These are phyloP conservation scores for Coriaria nepalensis DNA, from an alignment of 306 rosid species.

Conservation along the genomic window DNA sequence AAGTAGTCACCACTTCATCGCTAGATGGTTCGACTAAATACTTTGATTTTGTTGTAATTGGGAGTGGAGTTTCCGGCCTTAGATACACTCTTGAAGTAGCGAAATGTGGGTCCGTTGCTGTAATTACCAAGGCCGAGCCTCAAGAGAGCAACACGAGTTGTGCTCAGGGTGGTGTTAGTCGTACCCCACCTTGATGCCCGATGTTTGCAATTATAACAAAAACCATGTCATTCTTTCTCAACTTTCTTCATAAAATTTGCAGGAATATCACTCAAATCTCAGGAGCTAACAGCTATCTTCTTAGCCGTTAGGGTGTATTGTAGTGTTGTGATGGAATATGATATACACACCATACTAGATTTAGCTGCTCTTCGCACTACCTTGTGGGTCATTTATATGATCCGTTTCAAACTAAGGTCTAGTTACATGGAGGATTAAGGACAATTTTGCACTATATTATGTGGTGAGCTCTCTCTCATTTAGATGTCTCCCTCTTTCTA, in stretches of 20 bases:
- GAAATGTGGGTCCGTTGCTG: slow-evolving; percentile 83
- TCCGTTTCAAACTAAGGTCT: slow-evolving; percentile 67
- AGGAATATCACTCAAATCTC: slow-evolving; percentile 88
- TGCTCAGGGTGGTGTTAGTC: slow-evolving; percentile 99
- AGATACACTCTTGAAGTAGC: slow-evolving; percentile 90
- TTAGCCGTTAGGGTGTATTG: slow-evolving; percentile 86
- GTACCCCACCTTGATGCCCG: too few relatives aligned
- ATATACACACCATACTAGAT: slow-evolving; percentile 82
- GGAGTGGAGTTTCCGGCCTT: slow-evolving; percentile 94
- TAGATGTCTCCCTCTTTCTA: background rate
- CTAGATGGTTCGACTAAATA: slow-evolving; percentile 41
- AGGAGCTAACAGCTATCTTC: slow-evolving; percentile 81
- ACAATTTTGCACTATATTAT: slow-evolving; percentile 65
- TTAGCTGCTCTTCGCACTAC: slow-evolving; percentile 74
- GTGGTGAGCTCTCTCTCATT: slow-evolving; percentile 39
- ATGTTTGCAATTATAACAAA: too few relatives aligned
- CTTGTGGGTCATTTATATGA: slow-evolving; percentile 81
- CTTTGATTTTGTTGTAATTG: slow-evolving; percentile 76
- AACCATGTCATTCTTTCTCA: background rate
- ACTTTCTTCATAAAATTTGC: slow-evolving; percentile 17
- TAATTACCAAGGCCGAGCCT: slow-evolving; percentile 89
- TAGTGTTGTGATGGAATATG: slow-evolving; percentile 91
- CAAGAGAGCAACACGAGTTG: slow-evolving; percentile 95
- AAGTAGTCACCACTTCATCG: slow-evolving; percentile 37
- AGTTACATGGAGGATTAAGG: slow-evolving; percentile 95